Evolutionary conservation across 2,329 filamentous ascomycete genomes (phyloP), one percentile per base, ranked within the genome.

Genomic region (Penicillium sp.): DNA sequence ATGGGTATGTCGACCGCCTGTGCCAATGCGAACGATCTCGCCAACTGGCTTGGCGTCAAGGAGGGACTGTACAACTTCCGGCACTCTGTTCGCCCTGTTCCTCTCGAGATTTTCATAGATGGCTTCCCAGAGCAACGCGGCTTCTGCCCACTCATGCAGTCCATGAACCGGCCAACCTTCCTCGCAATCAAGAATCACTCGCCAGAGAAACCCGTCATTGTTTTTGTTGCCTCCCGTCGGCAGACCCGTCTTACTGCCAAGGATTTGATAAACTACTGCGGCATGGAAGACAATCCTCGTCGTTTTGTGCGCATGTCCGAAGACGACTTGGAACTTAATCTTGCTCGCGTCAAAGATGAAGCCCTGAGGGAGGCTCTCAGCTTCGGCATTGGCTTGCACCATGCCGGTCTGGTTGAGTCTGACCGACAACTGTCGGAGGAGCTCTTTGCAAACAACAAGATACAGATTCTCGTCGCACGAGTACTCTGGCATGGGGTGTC

Each of bases 1-100:
- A 78, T 98, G 52, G 93, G 93, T n/a, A 98, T 98, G 94, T 98
- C 93, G 2, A 98, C 93, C 14, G 94, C 93, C 8, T 97, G 91
- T 60, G 93, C 93, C 11, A 98, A 98, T 64, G 93, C 94, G 2
- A 87, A 81, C 11, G 94, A 98, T 66, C 77, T 98, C 28, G 94
- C 80, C 2, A 97, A 95, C 62, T 98, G 93, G 93, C 79, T 98
- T 2, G 93, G 93, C 38, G 94, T 98, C 31, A 96, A 95, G 64
- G 87, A 95, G 61, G 91, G 85, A 3, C 70, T 98, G 20, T 98
- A 95, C 79, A 98, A 98, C 69, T 98, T 98, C 71, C 81, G 89
- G 23, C 93, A 98, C 64, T 97, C 90, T 0, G 94, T 98, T 28
- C 88, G 93, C 20, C 93, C 94, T 2, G 94, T 98, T 8, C 93